Base-by-base conservation (phyloP, 1,284 basidiomycete genomes). In the Moesziomyces antarcticus region DNA sequence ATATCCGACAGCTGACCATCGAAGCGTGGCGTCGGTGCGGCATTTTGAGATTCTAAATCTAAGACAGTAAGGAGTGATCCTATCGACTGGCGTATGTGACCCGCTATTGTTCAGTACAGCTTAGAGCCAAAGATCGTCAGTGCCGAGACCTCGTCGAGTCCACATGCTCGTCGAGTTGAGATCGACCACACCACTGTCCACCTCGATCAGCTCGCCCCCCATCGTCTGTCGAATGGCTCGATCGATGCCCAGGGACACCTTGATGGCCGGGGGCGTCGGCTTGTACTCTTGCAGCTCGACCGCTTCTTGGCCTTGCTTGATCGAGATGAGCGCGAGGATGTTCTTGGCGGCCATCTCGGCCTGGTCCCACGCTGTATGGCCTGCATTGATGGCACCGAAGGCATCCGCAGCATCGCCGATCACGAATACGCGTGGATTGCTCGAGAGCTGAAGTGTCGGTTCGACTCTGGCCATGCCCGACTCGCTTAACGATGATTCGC, bases 301-400 rank as follows among this genome's bases (percentile, higher is more conserved):
- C 1, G 37, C 37, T 18, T 40, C 27, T 33, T 43, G 25, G 37
- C 44, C 13, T 45, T 44, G 40, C 25, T 40, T 18, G 37, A 16
- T 30, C 10, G 43, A 30, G 37, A 73, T 54, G 27, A 73, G 59
- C 21, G 51, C 27, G 7, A 61, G 47, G 24, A 75, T 63, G 55
- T 75, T 75, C 2, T 51, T 35, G 7, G 65, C 59, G 2, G 70
- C 69, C 14, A 69, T 40, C 25, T 74, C 58, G n/a, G 70, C 73
- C 44, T 74, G 71, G n/a, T 52, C 50, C 60, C 64, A 75, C 13
- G 73, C 73, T 13, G 71, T 69, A n/a, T 75, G 71, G 18, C 73
- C 73, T 16, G 73, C 73, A 24, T 75, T 75, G 59, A 75, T 56
- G 3, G 73, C 73, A 7, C 69, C 73, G 41, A 74, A 75, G 14